phyloP scores from a whole-genome alignment of 2,329 filamentous ascomycete species.

The Calycina herbarum region DNA sequence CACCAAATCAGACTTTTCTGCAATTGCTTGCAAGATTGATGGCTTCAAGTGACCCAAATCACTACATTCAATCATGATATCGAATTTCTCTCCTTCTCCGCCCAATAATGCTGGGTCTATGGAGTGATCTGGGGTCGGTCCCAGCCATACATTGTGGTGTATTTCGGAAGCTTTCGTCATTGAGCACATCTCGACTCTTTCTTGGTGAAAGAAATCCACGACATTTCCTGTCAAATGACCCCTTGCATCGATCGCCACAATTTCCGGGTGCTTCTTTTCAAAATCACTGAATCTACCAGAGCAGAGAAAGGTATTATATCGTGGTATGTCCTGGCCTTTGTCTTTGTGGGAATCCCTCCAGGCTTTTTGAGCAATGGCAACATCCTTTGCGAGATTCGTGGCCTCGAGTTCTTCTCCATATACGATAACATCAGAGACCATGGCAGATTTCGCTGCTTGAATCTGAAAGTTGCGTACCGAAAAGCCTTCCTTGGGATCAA shows the following conservation, averaged over 20 bases:
- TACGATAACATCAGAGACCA: conserved; percentile 87
- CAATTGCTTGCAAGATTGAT: conserved; percentile 62
- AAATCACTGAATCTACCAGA: conserved; percentile 67
- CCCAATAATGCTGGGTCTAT: conserved; percentile 39
- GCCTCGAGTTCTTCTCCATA: conserved; percentile 71
- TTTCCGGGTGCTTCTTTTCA: conserved; percentile 65
- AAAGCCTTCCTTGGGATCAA: conserved; percentile 87
- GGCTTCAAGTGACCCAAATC: conserved; percentile 79
- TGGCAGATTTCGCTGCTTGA: conserved; percentile 82
- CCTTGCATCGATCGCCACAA: conserved; percentile 73
- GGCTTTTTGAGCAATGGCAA: conserved; percentile 73
- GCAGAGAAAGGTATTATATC: conserved; percentile 84
- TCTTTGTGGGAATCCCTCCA: conserved; percentile 68
- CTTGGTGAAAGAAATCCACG: conserved; percentile 86
- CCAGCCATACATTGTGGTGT: conserved; percentile 84
- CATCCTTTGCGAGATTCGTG: conserved; percentile 63
- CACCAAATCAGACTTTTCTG: conserved; percentile 47
- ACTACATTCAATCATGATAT: conserved; percentile 84
- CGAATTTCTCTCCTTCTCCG: conserved; percentile 63
- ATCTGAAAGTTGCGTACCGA: conserved; percentile 98
- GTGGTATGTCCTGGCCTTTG: conserved; percentile 54
- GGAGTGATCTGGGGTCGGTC: conserved; percentile 74
- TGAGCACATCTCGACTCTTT: conserved; percentile 85
- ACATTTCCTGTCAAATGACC: conserved; percentile 74
- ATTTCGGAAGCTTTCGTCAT: conserved; percentile 93